Base-by-base conservation (phyloP, 2,329 filamentous ascomycete genomes). In the Pleomassaria siparia region DNA sequence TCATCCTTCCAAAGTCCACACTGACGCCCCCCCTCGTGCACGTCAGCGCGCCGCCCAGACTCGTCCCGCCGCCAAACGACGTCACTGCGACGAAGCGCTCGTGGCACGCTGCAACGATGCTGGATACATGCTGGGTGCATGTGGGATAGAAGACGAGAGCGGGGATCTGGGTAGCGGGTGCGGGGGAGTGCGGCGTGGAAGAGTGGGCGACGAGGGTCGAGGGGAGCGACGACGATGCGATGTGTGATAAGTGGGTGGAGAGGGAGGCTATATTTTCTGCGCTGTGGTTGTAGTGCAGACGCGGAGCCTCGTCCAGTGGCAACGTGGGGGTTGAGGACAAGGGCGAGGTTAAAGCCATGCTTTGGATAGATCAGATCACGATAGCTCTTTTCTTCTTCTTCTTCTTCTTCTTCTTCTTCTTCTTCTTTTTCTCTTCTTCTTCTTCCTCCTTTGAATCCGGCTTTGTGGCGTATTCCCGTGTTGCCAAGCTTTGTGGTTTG, bases 101-200 rank as follows among this genome's bases (percentile, higher is more conserved):
- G 67, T 95, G 87, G 73, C 91, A 96, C 46, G 95, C 76, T 74
- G 91, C 89, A 81, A 95, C 88, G 44, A 96, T 81, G 48, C 78
- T 73, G 1, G 87, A 86, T 1, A 95, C 89, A 57, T 96, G 85
- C 53, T 89, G 85, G 0, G 91, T 96, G 16, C 80, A 82, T 24
- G 70, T 74, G 0, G 91, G 91, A 62, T 84, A 91, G 41, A 95
- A 79, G 39, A 96, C 79, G 61, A 88, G 64, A 33, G 71, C 69
- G 0, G 76, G 74, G 6, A 61, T 52, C 43, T 78, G 67, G 11
- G 58, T 40, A 0, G 66, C 58, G 1, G 43, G 8, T 2, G 51
- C 56, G 13, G 56, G 55, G 2, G 63, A 66, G n/a, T 63, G 58
- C 4, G 42, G 37, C 1, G 63, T 66, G 25, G 51, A 55, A 6